phyloP scores from a whole-genome alignment of 108 stramenopile genomes.

The Hondaea fermentalgiana region DNA sequence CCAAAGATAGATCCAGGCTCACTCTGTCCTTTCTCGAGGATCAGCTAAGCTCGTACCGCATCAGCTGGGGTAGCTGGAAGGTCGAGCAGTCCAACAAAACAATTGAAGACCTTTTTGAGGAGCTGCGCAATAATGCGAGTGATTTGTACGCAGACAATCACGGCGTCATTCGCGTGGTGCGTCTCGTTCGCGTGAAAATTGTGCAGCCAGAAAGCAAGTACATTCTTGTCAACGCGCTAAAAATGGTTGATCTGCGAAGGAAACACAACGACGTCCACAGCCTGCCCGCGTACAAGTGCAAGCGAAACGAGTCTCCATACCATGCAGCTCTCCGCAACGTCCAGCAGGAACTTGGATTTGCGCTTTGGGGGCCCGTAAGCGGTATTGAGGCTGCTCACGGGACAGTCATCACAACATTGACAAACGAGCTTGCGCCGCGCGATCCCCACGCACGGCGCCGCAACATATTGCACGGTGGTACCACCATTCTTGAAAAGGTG shows the following conservation, averaged over 20 bases:
- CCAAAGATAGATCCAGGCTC: background rate
- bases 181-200: background rate
- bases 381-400: background rate
- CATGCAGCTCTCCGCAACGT: background rate
- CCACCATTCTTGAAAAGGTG: background rate
- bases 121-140: background rate
- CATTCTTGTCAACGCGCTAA: background rate
- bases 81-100: background rate
- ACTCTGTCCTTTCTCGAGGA: background rate
- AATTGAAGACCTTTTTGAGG: background rate
- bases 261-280: background rate
- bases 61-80: slow-evolving; percentile 13
- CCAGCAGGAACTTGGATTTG: background rate
- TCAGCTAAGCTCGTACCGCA: background rate
- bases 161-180: background rate
- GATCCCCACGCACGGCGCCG: background rate
- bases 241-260: background rate
- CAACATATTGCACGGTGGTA: background rate
- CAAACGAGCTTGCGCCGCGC: background rate
- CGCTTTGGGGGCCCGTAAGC: background rate
- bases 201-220: background rate
- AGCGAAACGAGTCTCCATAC: background rate
- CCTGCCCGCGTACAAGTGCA: background rate
- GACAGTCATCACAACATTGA: background rate
- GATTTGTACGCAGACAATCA: background rate